Evolutionary conservation across 73 alveolate genomes (phyloP), one percentile per base, ranked within the genome.

Genomic region (Paramecium tetraurelia): DNA sequence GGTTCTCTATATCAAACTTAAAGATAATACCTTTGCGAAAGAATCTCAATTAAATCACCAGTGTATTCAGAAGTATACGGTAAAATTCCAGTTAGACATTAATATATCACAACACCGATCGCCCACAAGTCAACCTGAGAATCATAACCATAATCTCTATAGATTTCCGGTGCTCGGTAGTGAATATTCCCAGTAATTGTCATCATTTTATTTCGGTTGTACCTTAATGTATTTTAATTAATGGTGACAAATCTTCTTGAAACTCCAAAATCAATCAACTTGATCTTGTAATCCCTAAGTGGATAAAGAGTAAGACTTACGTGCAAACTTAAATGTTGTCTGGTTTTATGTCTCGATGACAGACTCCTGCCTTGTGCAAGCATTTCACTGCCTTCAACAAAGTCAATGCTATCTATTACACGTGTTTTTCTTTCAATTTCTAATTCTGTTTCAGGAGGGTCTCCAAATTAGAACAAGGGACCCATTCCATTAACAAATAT

Each of bases 131-230:
- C 90, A 80, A 80, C 16, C 18, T 80, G 6, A 16, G 46, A 48
- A 80, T 80, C 90, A 80, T 80, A 80, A 20, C 90, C 90, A 48
- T 80, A 80, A 48, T 27, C 75, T 40, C 86, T 43, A 80, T 80
- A 80, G 7, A 80, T 18, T 80, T 75, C 87, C n/a, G 87, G 90
- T 31, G 90, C 90, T 20, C 90, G 48, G 20, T 80, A 80, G 24
- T 80, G 70, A 18, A 80, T 40, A 44, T 41, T 48, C 41, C 90
- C 90, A 11, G 90, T 80, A 22, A 80, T 46, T 12, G 90, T 80
- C 33, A 80, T 21, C 90, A 80, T 80, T 80, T 40, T 40, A 48
- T 80, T 33, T 5, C 70, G 46, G 27, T 44, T 80, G 46, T 80
- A 80, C 57, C 75, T n/a, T 24, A 44, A 80, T 43, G 90, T 80